phyloP scores from a whole-genome alignment of 768 basidiomycete species.

The Auricularia sp. region DNA sequence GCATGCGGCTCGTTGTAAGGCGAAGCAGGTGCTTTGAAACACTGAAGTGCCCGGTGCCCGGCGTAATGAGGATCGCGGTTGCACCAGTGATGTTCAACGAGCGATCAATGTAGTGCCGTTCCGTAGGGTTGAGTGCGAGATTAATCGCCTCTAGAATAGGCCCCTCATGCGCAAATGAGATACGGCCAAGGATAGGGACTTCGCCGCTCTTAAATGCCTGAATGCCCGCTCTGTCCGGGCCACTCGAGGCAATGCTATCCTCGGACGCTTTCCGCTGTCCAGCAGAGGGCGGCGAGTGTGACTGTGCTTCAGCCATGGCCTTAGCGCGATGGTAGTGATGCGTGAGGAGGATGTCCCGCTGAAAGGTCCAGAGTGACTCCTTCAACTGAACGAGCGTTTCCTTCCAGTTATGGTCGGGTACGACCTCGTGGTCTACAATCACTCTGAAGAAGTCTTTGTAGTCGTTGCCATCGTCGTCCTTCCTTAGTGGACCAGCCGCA shows the following conservation, averaged over 20 bases:
- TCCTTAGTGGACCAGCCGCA: constrained; percentile 70
- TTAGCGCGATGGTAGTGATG: constrained; percentile 74
- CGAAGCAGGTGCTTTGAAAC: constrained; percentile 85
- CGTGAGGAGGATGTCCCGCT: constrained; percentile 80
- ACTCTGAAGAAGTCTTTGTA: constrained; percentile 97
- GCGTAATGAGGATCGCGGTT: constrained; percentile 76
- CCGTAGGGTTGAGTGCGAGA: constrained; percentile 81
- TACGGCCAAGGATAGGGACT: constrained; percentile 62
- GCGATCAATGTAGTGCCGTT: constrained; percentile 91
- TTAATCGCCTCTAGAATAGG: constrained; percentile 94
- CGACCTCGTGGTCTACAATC: constrained; percentile 83
- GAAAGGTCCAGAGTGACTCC: constrained; percentile 82
- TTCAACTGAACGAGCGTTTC: constrained; percentile 79
- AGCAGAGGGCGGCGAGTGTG: constrained; percentile 26
- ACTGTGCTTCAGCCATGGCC: constrained; percentile 1
- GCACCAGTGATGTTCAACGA: constrained; percentile 84
- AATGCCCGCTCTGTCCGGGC: constrained; percentile 16
- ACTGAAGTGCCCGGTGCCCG: constrained; percentile 88
- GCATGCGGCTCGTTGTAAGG: constrained; percentile 84
- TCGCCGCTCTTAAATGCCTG: constrained; percentile 20
- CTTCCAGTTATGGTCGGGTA: constrained; percentile 64
- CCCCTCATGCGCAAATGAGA: constrained; percentile 86
- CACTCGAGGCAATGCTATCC: not conserved
- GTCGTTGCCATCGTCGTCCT: constrained; percentile 55
- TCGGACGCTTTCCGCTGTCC: constrained; percentile 18